These are phyloP conservation scores for Aspergillus ruber DNA, from an alignment of 2,329 filamentous ascomycete species.

Conservation along the genomic window DNA sequence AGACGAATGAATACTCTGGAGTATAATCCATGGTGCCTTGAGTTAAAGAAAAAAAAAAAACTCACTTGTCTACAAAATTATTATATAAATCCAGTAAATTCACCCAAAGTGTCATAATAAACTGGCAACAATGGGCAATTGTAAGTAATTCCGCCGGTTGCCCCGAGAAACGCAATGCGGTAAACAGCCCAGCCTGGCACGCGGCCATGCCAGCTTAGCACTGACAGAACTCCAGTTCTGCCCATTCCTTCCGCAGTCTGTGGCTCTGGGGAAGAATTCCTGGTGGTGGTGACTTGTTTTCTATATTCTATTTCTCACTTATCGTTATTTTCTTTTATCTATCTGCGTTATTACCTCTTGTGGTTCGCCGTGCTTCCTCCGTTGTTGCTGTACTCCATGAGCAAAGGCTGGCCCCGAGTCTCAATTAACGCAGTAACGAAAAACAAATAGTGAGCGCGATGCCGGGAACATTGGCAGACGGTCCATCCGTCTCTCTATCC, in stretches of 20 bases:
- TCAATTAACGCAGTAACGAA: constrained; percentile 15
- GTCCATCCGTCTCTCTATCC: constrained; percentile 60
- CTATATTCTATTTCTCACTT: not conserved
- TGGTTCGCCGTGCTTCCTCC: constrained; percentile 1
- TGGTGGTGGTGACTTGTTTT: not conserved
- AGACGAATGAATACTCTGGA: too few species aligned
- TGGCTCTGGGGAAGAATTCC: not conserved
- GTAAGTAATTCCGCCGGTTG: constrained; percentile 12
- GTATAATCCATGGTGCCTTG: too few species aligned
- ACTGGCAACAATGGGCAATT: too few species aligned
- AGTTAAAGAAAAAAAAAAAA: too few species aligned
- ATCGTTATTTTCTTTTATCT: not conserved
- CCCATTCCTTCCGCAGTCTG: not conserved
- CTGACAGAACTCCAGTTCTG: constrained; percentile 1
- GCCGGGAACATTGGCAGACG: constrained; percentile 56
- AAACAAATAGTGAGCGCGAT: constrained; percentile 35
- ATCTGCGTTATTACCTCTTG: constrained; percentile 8
- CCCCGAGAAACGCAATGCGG: constrained; percentile 22
- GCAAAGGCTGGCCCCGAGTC: constrained; percentile 31
- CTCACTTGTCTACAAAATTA: too few species aligned
- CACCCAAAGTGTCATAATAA: too few species aligned
- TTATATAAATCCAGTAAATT: too few species aligned
- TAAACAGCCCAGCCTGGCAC: constrained; percentile 14
- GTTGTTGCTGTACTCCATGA: constrained; percentile 15
- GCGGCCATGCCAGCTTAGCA: constrained; percentile 8